These are phyloP conservation scores for Talaromyces liani DNA, from an alignment of 495 filamentous ascomycete species.

Conservation along the genomic window DNA sequence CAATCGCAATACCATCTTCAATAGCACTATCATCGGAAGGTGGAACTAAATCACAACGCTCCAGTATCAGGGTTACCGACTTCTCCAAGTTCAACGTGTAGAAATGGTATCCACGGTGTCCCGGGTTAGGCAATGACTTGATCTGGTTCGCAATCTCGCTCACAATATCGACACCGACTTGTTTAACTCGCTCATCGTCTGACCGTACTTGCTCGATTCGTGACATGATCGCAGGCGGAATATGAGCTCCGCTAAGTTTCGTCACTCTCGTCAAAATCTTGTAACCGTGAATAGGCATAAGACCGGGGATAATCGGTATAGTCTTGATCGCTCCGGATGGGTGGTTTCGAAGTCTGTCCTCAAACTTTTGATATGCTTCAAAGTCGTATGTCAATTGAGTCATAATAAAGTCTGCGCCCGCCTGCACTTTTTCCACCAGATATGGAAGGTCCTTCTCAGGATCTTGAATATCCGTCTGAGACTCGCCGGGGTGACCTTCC, in stretches of 20 bases:
- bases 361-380: constrained; percentile 71
- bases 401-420: constrained; percentile 97
- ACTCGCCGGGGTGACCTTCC: constrained; percentile 92
- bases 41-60: constrained; percentile 77
- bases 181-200: constrained; percentile 85
- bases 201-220: constrained; percentile 73
- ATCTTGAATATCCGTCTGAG: constrained; percentile 70
- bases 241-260: constrained; percentile 84
- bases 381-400: constrained; percentile 97
- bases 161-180: constrained; percentile 45
- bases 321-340: constrained; percentile 79
- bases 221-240: constrained; percentile 62
- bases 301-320: constrained; percentile 84
- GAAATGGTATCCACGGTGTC: constrained; percentile 84
- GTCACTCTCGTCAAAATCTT: constrained; percentile 90
- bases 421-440: constrained; percentile 81
- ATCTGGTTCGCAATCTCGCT: constrained; percentile 44
- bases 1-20: constrained; percentile 34
- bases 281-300: constrained; percentile 98
- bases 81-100: constrained; percentile 97
- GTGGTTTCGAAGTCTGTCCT: constrained; percentile 70
- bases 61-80: constrained; percentile 85
- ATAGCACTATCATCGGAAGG: constrained; percentile 41
- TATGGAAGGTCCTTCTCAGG: constrained; percentile 77
- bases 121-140: constrained; percentile 49